These are phyloP conservation scores for Aeschynomene evenia DNA, from an alignment of 306 rosid genomes.

Conservation along the genomic window DNA sequence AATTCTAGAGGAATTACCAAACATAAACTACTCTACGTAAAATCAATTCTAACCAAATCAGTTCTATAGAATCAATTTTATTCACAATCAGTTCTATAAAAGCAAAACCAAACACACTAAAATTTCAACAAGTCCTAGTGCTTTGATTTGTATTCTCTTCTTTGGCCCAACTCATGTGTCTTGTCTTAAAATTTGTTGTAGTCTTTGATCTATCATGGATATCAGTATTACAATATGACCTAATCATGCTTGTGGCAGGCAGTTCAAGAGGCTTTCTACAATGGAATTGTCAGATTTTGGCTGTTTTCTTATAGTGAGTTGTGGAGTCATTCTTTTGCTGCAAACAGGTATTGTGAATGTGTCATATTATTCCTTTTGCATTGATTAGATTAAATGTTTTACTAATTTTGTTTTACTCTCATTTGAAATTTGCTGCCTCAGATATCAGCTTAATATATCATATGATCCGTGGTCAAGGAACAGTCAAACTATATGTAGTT, in stretches of 20 bases:
- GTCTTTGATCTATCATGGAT: constrained; percentile 30
- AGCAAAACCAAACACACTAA: too few relatives aligned
- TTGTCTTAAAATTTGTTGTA: constrained; percentile 28
- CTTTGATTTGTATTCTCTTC: constrained; percentile 25
- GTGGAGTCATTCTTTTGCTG: constrained; percentile 84
- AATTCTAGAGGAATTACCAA: too few relatives aligned
- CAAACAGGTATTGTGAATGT: constrained; percentile 57
- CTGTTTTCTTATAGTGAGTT: constrained; percentile 74
- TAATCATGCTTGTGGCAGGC: constrained; percentile 78
- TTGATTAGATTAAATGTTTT: constrained; percentile 10
- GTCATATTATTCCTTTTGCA: constrained; percentile 11
- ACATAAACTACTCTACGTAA: too few relatives aligned
- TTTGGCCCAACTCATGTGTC: background rate
- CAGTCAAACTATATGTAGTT: constrained; percentile 88
- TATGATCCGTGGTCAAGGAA: constrained; percentile 99
- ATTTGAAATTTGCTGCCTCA: constrained; percentile 35
- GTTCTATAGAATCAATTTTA: too few relatives aligned
- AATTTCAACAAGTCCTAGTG: constrained; percentile 11
- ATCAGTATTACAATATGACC: constrained; percentile 36
- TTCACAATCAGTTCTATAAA: too few relatives aligned
- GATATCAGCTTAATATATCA: constrained; percentile 99
- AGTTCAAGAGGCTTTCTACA: constrained; percentile 83
- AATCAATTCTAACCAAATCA: too few relatives aligned
- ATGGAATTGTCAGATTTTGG: constrained; percentile 89
- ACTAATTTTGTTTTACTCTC: constrained; percentile 22